These are phyloP conservation scores for Carallia brachiata DNA, from an alignment of 345 rosid genomes.

Conservation along the genomic window DNA sequence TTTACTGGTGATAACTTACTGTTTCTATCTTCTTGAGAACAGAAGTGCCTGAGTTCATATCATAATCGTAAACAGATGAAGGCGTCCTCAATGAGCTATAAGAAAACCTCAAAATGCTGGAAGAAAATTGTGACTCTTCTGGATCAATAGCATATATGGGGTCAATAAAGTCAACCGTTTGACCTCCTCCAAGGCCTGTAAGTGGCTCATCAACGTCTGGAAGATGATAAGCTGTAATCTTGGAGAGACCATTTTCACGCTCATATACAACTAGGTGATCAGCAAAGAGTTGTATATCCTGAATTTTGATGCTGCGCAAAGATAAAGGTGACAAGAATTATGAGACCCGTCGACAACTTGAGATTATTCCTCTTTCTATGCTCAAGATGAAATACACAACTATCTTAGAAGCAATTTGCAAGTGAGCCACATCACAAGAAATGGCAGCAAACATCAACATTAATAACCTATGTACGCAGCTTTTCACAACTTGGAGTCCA, in stretches of 20 bases:
- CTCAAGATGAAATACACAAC: no score
- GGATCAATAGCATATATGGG: constrained; percentile 59
- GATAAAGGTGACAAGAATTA: no score
- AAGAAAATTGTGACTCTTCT: constrained; percentile 53
- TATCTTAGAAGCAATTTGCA: no score
- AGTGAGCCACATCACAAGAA: background rate
- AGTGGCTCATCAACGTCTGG: constrained; percentile 75
- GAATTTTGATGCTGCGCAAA: constrained; percentile 69
- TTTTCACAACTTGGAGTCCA: no score
- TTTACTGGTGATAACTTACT: constrained; percentile 41
- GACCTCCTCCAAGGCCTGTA: constrained; percentile 56
- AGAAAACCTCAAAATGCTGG: constrained; percentile 66
- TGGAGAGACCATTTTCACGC: constrained; percentile 76
- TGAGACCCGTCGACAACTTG: no score
- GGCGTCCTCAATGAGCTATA: constrained; percentile 90
- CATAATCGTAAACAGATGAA: constrained; percentile 72
- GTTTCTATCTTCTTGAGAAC: constrained; percentile 79
- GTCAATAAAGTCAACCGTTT: constrained; percentile 64
- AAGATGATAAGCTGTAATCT: constrained; percentile 59
- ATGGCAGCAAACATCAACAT: background rate
- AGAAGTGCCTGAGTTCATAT: constrained; percentile 66
- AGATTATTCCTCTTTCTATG: no score
- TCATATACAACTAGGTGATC: constrained; percentile 75
- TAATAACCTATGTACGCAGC: background rate
- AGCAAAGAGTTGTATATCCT: constrained; percentile 64